Base-by-base conservation (phyloP, 2,329 filamentous ascomycete genomes). In the Nakataea oryzae region DNA sequence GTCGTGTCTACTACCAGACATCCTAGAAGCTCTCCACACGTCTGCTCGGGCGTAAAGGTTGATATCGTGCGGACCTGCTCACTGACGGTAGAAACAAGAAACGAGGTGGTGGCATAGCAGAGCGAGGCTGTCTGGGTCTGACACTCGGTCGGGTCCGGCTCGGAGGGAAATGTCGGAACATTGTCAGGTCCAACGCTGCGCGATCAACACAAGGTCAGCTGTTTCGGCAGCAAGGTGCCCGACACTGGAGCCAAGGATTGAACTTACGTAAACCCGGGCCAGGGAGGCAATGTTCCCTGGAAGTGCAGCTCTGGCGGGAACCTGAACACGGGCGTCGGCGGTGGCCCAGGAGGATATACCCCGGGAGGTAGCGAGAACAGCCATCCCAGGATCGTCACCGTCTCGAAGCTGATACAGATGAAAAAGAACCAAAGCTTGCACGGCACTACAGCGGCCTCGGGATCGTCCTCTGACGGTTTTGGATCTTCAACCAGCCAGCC, bases 81-180 rank as follows among this genome's bases (percentile, higher is more conserved):
- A 6, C 17, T 28, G 29, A 21, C 11, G 11, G 57, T 58, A 1
- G 54, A 62, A 24, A 58, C 55, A 21, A 54, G 54, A 30, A 47
- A 54, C 30, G 60, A 62, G 54, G 32, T 58, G 60, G 30, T 58
- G 32, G 57, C 54, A 58, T 27, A 58, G n/a, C 57, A 58, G 5
- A 58, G 57, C 3, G 57, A 58, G 27, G 57, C 57, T 34, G 57
- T 58, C 30, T 34, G 24, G 29, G 57, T 58, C 27, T 26, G 17
- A 28, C 57, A 58, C 30, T 58, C 9, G 21, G 57, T 58, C 5
- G 57, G 57, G 13, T 58, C 57, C 28, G 57, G 57, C n/a, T 58
- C 57, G 3, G 29, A 34, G 8, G 57, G 57, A 24, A 58, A 58
- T 9, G 57, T 58, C 17, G 57, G 57, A 28, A 58, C 29, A n/a